These are phyloP conservation scores for Dictyostelium firmibasis DNA, from an alignment of 78 protist genomes.

Conservation along the genomic window DNA sequence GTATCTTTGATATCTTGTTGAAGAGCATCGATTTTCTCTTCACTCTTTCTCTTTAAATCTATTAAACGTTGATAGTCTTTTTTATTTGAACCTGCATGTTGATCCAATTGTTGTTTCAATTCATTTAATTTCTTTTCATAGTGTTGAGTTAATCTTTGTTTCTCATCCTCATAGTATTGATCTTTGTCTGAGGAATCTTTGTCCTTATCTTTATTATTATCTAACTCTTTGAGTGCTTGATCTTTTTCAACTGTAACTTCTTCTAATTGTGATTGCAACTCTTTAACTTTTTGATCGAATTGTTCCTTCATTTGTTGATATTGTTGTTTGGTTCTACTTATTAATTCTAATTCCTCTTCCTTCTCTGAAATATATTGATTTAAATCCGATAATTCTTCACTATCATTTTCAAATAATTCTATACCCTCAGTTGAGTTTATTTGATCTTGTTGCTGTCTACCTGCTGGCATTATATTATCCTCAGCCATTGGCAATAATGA, in stretches of 20 bases:
- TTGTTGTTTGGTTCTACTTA: slow-evolving; percentile 32
- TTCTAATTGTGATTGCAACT: slow-evolving; percentile 23
- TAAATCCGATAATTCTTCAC: slow-evolving; percentile 44
- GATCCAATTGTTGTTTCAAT: slow-evolving; percentile 42
- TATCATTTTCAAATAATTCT: slow-evolving; percentile 32
- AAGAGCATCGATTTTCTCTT: slow-evolving; percentile 40
- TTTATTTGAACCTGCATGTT: slow-evolving; percentile 30
- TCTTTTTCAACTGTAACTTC: slow-evolving; percentile 38
- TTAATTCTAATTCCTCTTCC: slow-evolving; percentile 65
- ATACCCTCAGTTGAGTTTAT: background rate
- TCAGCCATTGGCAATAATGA: background rate
- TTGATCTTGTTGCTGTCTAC: background rate
- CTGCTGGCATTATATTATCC: background rate
- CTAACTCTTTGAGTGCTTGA: slow-evolving; percentile 19
- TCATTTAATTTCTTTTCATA: slow-evolving; percentile 58
- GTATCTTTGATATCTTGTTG: slow-evolving; percentile 39
- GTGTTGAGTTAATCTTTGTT: slow-evolving; percentile 6
- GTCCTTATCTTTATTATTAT: background rate
- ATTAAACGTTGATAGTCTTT: slow-evolving; percentile 55
- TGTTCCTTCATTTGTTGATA: slow-evolving; percentile 74
- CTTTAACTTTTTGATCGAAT: slow-evolving; percentile 41
- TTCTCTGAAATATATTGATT: slow-evolving; percentile 37
- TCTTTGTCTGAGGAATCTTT: background rate
- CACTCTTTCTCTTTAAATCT: slow-evolving; percentile 50
- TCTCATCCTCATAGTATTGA: slow-evolving; percentile 36